phyloP scores from a whole-genome alignment of 129 eudicot species.

The Logfia minima region DNA sequence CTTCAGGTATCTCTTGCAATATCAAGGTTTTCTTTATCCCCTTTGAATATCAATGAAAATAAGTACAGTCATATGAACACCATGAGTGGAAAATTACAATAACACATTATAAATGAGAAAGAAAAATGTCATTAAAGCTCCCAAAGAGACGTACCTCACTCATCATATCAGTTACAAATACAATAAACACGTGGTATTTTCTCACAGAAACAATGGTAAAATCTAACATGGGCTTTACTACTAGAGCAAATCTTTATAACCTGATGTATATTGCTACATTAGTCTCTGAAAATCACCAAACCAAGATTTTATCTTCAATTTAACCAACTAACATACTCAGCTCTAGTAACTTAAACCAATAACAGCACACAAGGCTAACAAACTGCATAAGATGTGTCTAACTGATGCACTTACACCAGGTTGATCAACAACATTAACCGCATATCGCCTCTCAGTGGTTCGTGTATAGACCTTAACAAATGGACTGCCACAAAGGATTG shows the following conservation, averaged over 20 bases:
- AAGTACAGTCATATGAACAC: too few species aligned
- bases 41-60: constrained; percentile 12
- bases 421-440: constrained; percentile 65
- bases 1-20: constrained; percentile 83
- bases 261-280: too few species aligned
- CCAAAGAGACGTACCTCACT: too few species aligned
- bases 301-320: too few species aligned
- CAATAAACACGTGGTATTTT: too few species aligned
- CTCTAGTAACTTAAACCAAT: neutral
- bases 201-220: too few species aligned
- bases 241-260: too few species aligned
- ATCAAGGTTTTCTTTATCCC: constrained; percentile 70
- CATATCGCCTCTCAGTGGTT: constrained; percentile 64
- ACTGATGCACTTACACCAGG: constrained; percentile 48
- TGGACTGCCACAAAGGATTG: constrained; percentile 1
- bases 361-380: neutral
- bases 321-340: neutral
- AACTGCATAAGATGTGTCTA: neutral
- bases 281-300: too few species aligned
- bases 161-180: too few species aligned
- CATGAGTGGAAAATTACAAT: neutral
- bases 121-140: neutral
- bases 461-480: constrained; percentile 59
- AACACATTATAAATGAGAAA: neutral
- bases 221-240: too few species aligned